Evolutionary conservation across 208 protist species (phyloP).

Genomic region (Acanthamoeba rhysodes): DNA sequence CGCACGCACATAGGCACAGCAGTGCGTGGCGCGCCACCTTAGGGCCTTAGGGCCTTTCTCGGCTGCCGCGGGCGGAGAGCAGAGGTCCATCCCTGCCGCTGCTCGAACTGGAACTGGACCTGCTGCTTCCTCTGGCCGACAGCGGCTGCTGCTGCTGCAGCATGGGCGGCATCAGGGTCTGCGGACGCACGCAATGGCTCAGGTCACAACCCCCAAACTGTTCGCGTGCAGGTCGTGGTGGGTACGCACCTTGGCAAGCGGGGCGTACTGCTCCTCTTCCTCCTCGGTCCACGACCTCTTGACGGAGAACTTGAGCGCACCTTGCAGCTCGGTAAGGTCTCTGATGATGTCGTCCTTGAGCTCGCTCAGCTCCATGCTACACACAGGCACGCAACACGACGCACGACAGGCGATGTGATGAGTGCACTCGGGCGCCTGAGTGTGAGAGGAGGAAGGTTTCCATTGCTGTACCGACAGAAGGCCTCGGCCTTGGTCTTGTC

Average conservation of each 20-base stretch:
- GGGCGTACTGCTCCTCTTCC: conserved; percentile 33
- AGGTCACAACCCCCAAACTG: too few relatives aligned
- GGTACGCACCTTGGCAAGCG: not conserved
- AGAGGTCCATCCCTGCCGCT: too few relatives aligned
- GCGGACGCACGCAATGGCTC: too few relatives aligned
- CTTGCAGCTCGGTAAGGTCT: conserved; percentile 38
- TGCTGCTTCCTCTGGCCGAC: too few relatives aligned
- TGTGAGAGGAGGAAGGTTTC: not conserved
- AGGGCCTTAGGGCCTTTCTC: too few relatives aligned
- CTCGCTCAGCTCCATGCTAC: conserved; percentile 11
- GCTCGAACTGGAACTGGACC: too few relatives aligned
- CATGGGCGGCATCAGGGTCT: too few relatives aligned
- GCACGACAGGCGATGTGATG: not conserved
- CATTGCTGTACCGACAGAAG: not conserved
- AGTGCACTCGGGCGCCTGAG: too few relatives aligned
- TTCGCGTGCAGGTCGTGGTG: not conserved
- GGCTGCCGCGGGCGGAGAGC: too few relatives aligned
- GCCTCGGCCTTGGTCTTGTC: conserved; percentile 44
- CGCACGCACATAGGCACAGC: too few relatives aligned
- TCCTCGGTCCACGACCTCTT: conserved; percentile 57
- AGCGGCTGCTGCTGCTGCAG: too few relatives aligned
- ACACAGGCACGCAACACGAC: not conserved
- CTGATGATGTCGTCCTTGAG: conserved; percentile 66
- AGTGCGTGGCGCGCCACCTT: too few relatives aligned
- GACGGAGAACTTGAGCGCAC: conserved; percentile 60